These are phyloP conservation scores for Coffea eugenioides DNA, from an alignment of 257 asterid species.

Conservation along the genomic window DNA sequence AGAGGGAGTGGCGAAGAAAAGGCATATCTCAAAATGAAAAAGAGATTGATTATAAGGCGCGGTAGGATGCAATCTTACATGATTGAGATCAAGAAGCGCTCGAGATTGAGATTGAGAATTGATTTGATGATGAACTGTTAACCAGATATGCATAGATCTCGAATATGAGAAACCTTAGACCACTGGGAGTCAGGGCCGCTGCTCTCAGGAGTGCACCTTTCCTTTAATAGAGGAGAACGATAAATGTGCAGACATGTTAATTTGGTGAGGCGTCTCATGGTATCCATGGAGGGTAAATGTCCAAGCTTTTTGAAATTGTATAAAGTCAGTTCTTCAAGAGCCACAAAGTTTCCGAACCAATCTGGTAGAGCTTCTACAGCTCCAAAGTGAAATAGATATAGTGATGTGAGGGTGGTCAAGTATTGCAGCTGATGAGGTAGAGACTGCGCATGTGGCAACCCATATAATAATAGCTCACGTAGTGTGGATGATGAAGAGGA, in stretches of 20 bases:
- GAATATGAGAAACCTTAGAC: too few relatives aligned
- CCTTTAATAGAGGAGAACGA: neutral
- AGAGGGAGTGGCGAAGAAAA: too few relatives aligned
- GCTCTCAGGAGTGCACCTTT: neutral
- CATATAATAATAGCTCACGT: accelerated
- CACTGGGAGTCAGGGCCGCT: too few relatives aligned
- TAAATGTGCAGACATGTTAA: neutral
- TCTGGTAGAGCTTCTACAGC: conserved; percentile 21
- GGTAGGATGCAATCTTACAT: too few relatives aligned
- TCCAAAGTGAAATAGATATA: neutral
- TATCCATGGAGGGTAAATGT: conserved; percentile 7
- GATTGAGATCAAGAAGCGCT: too few relatives aligned
- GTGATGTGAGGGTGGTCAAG: neutral
- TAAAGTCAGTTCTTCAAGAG: neutral
- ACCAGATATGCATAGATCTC: too few relatives aligned
- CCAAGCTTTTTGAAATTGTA: neutral
- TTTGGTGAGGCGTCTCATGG: conserved; percentile 8
- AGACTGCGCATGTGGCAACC: conserved; percentile 8
- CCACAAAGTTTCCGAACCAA: conserved; percentile 18
- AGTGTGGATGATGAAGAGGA: conserved; percentile 5
- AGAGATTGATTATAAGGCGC: too few relatives aligned
- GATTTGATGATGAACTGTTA: too few relatives aligned
- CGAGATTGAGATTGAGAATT: too few relatives aligned
- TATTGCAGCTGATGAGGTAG: conserved; percentile 16
- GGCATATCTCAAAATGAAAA: too few relatives aligned